A percentile compares a stretch with the other conserved stretches of the same genome.
Evolutionary conservation across 768 basidiomycete genomes (phyloP).

Genomic region (Serendipita sp.): DNA sequence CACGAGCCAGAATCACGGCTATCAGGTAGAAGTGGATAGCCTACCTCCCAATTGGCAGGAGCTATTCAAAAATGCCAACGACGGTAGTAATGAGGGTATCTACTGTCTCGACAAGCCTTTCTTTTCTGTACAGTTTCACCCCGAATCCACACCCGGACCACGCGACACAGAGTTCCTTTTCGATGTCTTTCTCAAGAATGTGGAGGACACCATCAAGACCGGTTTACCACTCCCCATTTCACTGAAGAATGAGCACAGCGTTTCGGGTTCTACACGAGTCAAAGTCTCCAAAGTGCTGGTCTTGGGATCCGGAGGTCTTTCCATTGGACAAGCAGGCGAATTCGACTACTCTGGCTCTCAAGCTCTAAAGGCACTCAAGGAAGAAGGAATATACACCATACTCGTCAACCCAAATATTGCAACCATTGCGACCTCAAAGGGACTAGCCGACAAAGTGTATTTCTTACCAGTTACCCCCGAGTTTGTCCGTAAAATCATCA

Average conservation of each 20-base stretch:
- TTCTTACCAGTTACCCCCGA: constrained; percentile 98
- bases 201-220: constrained; percentile 54
- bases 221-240: constrained; percentile 38
- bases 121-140: constrained; percentile 99
- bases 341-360: constrained; percentile 99
- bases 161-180: constrained; percentile 98
- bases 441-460: constrained; percentile 98
- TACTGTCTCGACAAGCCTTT: constrained; percentile 85
- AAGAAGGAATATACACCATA: constrained; percentile 98
- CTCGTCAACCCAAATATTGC: constrained; percentile 99
- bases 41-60: constrained; percentile 82
- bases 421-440: constrained; percentile 93
- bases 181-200: constrained; percentile 86
- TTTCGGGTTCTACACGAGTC: constrained; percentile 28
- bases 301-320: constrained; percentile 91
- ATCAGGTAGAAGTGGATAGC: constrained; percentile 70
- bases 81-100: constrained; percentile 94
- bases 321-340: constrained; percentile 97
- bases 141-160: constrained; percentile 91
- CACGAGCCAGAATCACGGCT: constrained; percentile 98
- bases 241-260: constrained; percentile 39
- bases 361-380: constrained; percentile 97
- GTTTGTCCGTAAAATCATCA: constrained; percentile 94
- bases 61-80: constrained; percentile 92
- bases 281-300: constrained; percentile 89